Conservation (phyloP, 768 basidiomycete genomes). For the Chlorophyllum brunneum region DNA sequence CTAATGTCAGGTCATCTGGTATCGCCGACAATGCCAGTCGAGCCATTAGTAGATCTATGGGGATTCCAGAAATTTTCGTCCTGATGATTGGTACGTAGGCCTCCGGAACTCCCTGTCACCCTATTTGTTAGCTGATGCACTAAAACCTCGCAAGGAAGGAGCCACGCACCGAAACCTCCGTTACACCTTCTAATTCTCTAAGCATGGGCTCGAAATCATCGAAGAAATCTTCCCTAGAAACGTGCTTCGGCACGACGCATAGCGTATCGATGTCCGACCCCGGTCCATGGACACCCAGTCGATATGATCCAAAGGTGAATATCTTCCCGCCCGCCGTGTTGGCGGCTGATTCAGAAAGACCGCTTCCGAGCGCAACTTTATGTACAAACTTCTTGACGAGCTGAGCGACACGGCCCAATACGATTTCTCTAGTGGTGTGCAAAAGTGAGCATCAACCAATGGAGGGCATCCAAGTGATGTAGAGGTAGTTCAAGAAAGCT, state of each 20-base stretch:
- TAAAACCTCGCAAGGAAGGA: not conserved
- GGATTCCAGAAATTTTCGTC: constrained; percentile 85
- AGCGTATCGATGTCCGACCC: constrained; percentile 98
- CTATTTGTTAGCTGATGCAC: constrained; percentile 8
- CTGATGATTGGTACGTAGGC: constrained; percentile 97
- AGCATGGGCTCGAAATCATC: constrained; percentile 88
- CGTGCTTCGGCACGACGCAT: constrained; percentile 95
- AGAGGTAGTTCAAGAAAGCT: not conserved
- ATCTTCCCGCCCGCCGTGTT: constrained; percentile 95
- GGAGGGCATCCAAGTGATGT: not conserved
- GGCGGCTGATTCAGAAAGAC: constrained; percentile 86
- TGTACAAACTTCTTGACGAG: constrained; percentile 93
- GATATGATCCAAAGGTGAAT: constrained; percentile 98
- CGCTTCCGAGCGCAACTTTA: constrained; percentile 70
- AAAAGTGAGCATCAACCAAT: not conserved
- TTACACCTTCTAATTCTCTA: constrained; percentile 73
- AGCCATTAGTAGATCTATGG: constrained; percentile 93
- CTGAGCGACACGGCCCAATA: constrained; percentile 84
- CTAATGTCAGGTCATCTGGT: constrained; percentile 86
- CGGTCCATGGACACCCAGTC: constrained; percentile 95
- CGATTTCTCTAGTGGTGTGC: constrained; percentile 72
- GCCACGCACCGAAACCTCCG: constrained; percentile 81
- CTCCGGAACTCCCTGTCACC: constrained; percentile 83
- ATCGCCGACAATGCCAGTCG: constrained; percentile 82
- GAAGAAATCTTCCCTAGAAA: constrained; percentile 95